phyloP scores from a whole-genome alignment of 2,329 filamentous ascomycete genomes.

The Fragosphaeria purpurea region DNA sequence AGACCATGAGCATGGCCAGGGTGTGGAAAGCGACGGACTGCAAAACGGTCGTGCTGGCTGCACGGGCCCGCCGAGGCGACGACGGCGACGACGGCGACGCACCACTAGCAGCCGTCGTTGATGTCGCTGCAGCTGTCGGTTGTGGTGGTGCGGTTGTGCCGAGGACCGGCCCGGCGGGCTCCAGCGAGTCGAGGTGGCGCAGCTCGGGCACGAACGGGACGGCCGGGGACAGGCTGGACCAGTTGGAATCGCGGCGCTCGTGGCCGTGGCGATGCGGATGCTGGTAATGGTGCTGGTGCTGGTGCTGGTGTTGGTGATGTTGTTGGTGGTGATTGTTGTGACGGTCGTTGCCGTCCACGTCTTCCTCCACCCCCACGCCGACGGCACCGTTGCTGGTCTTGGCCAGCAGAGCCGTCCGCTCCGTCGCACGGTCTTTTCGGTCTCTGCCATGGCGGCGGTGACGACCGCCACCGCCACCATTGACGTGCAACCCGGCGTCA shows the following conservation, averaged over 20 bases:
- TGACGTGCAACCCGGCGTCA: conserved; percentile 18
- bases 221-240: conserved; percentile 65
- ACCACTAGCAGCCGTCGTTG: not conserved
- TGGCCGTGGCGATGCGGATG: conserved; percentile 12
- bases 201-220: conserved; percentile 43
- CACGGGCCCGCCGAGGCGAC: conserved; percentile 23
- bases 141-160: too few species aligned
- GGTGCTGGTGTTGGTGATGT: conserved; percentile 2
- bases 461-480: not conserved
- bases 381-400: not conserved
- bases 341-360: conserved; percentile 9
- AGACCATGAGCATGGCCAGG: conserved; percentile 69
- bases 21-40: conserved; percentile 63
- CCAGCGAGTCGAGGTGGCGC: not conserved
- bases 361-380: not conserved
- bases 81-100: conserved; percentile 17
- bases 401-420: conserved; percentile 42
- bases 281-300: conserved; percentile 1
- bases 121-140: not conserved
- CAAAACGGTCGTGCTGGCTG: conserved; percentile 34
- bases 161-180: too few species aligned
- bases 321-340: conserved; percentile 32
- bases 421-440: conserved; percentile 23
- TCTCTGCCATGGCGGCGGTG: too few species aligned
- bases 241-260: conserved; percentile 43